A percentile compares a stretch with the other conserved stretches of the same genome.
Evolutionary conservation across 441 rosid species (phyloP).

Genomic region (Mallotus repandus): DNA sequence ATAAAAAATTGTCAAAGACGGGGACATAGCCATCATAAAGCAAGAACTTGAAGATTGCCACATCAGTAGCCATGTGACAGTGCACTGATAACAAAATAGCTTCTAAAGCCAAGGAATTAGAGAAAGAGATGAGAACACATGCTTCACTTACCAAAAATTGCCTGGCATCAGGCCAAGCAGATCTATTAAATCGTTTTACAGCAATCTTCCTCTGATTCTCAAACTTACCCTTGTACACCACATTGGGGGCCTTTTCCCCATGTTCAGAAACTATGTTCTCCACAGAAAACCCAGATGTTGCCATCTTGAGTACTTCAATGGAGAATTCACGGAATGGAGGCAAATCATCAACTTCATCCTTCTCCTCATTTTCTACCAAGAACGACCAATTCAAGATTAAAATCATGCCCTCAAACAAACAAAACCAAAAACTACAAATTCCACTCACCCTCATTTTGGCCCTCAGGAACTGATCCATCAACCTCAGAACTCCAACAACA

Average conservation of each 20-base stretch:
- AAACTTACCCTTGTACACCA: conserved; percentile 76
- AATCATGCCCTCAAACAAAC: conserved; percentile 8
- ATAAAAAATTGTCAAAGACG: not conserved
- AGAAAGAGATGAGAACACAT: not conserved
- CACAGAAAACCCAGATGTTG: conserved; percentile 69
- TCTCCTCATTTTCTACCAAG: conserved; percentile 53
- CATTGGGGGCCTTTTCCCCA: conserved; percentile 76
- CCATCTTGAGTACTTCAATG: conserved; percentile 62
- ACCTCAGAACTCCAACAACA: conserved; percentile 45
- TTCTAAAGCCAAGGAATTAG: not conserved
- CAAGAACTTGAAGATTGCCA: not conserved
- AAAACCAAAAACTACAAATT: conserved; percentile 9
- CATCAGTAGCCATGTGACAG: not conserved
- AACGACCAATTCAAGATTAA: conserved; percentile 24
- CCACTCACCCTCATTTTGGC: conserved; percentile 41
- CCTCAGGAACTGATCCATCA: conserved; percentile 34
- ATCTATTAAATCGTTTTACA: conserved; percentile 65
- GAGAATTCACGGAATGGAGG: conserved; percentile 59
- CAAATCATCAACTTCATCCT: conserved; percentile 39
- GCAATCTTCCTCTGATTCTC: conserved; percentile 54
- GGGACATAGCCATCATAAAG: conserved; percentile 1
- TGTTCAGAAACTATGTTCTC: conserved; percentile 71
- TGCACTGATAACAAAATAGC: not conserved
- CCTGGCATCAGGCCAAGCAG: conserved; percentile 86
- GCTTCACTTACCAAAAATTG: conserved; percentile 65